Evolutionary conservation across 139 green algal genomes (phyloP), one percentile per base, ranked within the genome.

Genomic region (Ostreobium quekettii): DNA sequence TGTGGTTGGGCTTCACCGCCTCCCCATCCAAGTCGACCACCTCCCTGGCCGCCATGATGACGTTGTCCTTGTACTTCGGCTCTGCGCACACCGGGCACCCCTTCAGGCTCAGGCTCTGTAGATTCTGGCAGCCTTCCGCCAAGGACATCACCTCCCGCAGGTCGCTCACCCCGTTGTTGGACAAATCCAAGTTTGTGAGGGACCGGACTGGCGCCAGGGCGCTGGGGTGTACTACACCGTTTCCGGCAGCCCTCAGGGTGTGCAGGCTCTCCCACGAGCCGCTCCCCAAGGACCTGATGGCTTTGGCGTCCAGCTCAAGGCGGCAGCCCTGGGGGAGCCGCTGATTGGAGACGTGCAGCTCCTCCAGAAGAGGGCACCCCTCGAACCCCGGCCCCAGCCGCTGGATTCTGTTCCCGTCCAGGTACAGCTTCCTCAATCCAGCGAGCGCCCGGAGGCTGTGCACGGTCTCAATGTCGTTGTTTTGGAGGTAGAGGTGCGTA

Each of bases 401-500:
- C 30, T 62, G 32, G 4, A 83, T 48, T 47, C 58, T 64, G 64
- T 83, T 83, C 29, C 49, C 28, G 48, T 85, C 73, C 30, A 85
- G 36, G 61, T 85, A 85, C 1, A 85, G 73, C 70, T 83, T 85
- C 48, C 74, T 62, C 29, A 81, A 47, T 36, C 66, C 66, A 3
- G 0, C 11, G 22, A 78, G 22, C 4, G 36, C 64, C 22, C 15
- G 36, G 11, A 83, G 47, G 0, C 71, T 72, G 15, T 59, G 15
- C 38, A 84, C 64, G 26, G 33, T 7, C 15, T 11, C 29, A 36
- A 84, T 74, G 36, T 46, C 3, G 73, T 85, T 85, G 79, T 81
- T 77, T 29, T 79, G 66, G 0, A 83, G 70, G 76, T 85, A 83
- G 11, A 85, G 71, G 63, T 82, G 78, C 39, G 71, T 79, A 28